Percentiles rank a stretch among this genome's conserved stretches.
Evolutionary conservation across 768 basidiomycete species (phyloP).

Genomic region (Tulasnella sp.): DNA sequence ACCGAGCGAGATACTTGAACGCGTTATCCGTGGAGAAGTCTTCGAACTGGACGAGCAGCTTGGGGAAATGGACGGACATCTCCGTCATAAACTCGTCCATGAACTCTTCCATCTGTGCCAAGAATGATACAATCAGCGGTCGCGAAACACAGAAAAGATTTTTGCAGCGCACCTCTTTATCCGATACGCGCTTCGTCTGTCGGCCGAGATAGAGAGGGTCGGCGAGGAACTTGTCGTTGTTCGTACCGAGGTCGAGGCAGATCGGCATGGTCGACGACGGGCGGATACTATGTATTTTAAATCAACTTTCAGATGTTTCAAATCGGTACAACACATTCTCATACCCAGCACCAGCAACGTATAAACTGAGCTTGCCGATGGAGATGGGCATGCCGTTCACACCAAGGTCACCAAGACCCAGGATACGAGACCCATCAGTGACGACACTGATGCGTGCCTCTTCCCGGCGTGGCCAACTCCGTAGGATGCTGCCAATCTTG

Average conservation of each 20-base stretch:
- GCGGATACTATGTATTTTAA: slow-evolving; percentile 42
- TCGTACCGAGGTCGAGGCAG: slow-evolving; percentile 80
- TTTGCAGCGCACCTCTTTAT: slow-evolving; percentile 30
- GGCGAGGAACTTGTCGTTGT: slow-evolving; percentile 64
- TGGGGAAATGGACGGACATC: slow-evolving; percentile 63
- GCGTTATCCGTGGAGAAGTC: slow-evolving; percentile 91
- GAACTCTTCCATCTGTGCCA: slow-evolving; percentile 51
- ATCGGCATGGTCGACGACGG: slow-evolving; percentile 73
- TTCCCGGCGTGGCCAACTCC: slow-evolving; percentile 58
- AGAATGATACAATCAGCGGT: neutral
- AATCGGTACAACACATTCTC: slow-evolving; percentile 28
- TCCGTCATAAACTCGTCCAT: slow-evolving; percentile 92
- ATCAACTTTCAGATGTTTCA: slow-evolving; percentile 2
- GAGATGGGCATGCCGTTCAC: slow-evolving; percentile 52
- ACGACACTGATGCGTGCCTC: slow-evolving; percentile 86
- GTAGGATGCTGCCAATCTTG: slow-evolving; percentile 55
- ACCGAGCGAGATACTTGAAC: slow-evolving; percentile 70
- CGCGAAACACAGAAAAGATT: neutral
- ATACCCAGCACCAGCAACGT: slow-evolving; percentile 82
- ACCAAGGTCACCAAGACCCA: slow-evolving; percentile 53
- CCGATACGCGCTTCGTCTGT: slow-evolving; percentile 53
- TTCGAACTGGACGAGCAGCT: slow-evolving; percentile 80
- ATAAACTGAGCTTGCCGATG: slow-evolving; percentile 86
- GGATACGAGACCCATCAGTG: slow-evolving; percentile 80
- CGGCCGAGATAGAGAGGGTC: slow-evolving; percentile 88